Percentiles rank a stretch among this genome's conserved stretches.
These are phyloP conservation scores for Asterophora lycoperdoides DNA, from an alignment of 768 basidiomycete genomes.

Conservation along the genomic window DNA sequence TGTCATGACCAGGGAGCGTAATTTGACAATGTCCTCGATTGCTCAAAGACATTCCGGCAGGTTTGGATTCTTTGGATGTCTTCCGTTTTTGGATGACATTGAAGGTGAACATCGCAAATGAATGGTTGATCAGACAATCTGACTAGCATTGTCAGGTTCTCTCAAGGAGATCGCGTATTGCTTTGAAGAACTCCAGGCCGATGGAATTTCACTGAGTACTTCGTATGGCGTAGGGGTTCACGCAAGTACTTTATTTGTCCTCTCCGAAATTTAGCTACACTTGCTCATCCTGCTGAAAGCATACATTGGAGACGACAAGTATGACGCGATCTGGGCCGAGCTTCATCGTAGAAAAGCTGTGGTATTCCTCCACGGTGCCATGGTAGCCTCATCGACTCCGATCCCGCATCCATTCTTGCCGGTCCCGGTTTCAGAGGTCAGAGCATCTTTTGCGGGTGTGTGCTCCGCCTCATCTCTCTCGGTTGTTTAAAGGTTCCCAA, in stretches of 20 bases:
- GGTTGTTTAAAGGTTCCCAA: constrained; percentile 57
- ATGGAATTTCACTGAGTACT: constrained; percentile 63
- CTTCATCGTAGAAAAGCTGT: constrained; percentile 53
- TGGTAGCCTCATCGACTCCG: constrained; percentile 60
- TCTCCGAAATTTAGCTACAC: neutral
- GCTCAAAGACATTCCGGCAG: constrained; percentile 46
- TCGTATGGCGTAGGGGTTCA: constrained; percentile 55
- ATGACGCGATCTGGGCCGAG: constrained; percentile 68
- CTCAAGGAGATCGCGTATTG: constrained; percentile 58
- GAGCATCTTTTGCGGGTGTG: neutral
- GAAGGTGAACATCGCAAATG: constrained; percentile 37
- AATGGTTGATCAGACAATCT: neutral
- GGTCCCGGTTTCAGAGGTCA: constrained; percentile 63
- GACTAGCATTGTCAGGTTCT: constrained; percentile 36
- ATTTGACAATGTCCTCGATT: constrained; percentile 43
- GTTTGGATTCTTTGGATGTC: constrained; percentile 68
- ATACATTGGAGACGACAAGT: constrained; percentile 63
- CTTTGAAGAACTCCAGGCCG: constrained; percentile 56
- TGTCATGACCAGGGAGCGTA: constrained; percentile 39
- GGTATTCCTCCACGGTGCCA: constrained; percentile 72
- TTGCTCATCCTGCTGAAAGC: constrained; percentile 28
- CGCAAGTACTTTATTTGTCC: constrained; percentile 40
- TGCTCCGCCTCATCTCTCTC: constrained; percentile 8
- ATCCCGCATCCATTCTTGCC: constrained; percentile 62
- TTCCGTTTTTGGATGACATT: constrained; percentile 61